A percentile compares a stretch with the other conserved stretches of the same genome.
These are phyloP conservation scores for Xerocomellus chrysenteron DNA, from an alignment of 768 basidiomycete species.

Conservation along the genomic window DNA sequence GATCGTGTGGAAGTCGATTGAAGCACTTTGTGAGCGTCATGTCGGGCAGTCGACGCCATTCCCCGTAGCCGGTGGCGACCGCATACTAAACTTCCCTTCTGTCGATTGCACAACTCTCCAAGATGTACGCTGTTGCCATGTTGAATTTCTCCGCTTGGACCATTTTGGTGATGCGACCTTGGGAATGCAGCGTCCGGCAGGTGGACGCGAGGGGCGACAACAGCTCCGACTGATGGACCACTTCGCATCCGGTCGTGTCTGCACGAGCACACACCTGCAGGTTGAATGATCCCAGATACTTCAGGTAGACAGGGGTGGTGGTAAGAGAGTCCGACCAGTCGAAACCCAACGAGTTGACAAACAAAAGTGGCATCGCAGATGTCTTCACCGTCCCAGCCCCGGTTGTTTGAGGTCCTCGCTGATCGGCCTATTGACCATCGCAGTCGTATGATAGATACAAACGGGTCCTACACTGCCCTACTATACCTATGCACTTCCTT, in stretches of 20 bases:
- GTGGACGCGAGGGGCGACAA: conserved; percentile 65
- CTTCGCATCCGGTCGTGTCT: conserved; percentile 73
- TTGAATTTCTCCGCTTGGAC: conserved; percentile 65
- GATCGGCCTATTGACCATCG: too few relatives aligned
- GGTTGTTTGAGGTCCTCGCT: too few relatives aligned
- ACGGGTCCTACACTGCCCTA: too few relatives aligned
- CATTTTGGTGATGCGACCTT: conserved; percentile 62
- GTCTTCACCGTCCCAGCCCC: too few relatives aligned
- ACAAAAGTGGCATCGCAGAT: too few relatives aligned
- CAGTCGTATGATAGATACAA: too few relatives aligned
- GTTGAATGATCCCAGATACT: conserved; percentile 65
- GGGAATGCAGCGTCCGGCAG: conserved; percentile 59
- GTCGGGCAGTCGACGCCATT: conserved; percentile 86
- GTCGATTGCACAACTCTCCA: conserved; percentile 83
- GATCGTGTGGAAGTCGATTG: conserved; percentile 74
- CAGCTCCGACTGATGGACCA: conserved; percentile 74
- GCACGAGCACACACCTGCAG: conserved; percentile 66
- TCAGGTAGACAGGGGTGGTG: conserved; percentile 55
- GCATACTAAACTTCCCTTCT: conserved; percentile 77
- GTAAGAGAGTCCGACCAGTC: conserved; percentile 81
- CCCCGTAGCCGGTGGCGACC: conserved; percentile 65
- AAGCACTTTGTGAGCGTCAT: conserved; percentile 86
- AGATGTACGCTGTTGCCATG: conserved; percentile 68
- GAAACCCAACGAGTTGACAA: conserved; percentile 82
- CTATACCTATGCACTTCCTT: too few relatives aligned